phyloP scores from a whole-genome alignment of 192 early-diverging fungal genomes.

The Rhizophlyctis rosea region DNA sequence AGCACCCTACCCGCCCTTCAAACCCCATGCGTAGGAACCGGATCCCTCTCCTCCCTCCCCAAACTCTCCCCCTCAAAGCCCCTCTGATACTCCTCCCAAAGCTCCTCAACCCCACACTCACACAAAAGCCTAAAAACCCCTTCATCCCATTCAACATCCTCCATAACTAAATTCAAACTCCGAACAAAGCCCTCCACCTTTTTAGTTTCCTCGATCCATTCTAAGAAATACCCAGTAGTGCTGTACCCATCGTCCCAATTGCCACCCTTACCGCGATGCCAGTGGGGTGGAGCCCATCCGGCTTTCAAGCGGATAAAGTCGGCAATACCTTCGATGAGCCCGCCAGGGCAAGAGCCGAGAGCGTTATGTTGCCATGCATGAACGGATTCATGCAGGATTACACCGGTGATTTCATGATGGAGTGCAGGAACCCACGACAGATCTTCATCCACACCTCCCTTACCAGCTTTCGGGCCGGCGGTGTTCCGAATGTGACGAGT shows the following conservation, averaged over 20 bases:
- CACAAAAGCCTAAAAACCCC: neutral
- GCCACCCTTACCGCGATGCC: constrained; percentile 20
- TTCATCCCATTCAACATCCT: neutral
- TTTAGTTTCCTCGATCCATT: constrained; percentile 28
- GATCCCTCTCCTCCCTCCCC: neutral
- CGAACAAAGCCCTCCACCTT: constrained; percentile 1
- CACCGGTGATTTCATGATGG: constrained; percentile 18
- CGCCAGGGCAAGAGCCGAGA: constrained; percentile 4
- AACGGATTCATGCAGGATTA: constrained; percentile 29
- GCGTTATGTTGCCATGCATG: constrained; percentile 31
- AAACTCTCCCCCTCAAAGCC: neutral
- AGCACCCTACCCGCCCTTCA: too few relatives aligned
- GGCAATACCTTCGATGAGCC: constrained; percentile 45
- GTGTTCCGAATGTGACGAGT: neutral
- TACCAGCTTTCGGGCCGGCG: neutral
- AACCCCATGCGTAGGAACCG: constrained; percentile 12
- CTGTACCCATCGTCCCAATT: constrained; percentile 40
- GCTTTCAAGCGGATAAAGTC: constrained; percentile 39
- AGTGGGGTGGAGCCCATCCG: constrained; percentile 32
- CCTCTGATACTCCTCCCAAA: constrained; percentile 16
- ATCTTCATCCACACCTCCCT: neutral
- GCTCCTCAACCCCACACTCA: constrained; percentile 7
- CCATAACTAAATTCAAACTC: constrained; percentile 3
- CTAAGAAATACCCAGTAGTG: constrained; percentile 44
- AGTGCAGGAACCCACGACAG: neutral